phyloP scores from a whole-genome alignment of 164 flowering plant genomes.

The Nymphaea colorata region DNA sequence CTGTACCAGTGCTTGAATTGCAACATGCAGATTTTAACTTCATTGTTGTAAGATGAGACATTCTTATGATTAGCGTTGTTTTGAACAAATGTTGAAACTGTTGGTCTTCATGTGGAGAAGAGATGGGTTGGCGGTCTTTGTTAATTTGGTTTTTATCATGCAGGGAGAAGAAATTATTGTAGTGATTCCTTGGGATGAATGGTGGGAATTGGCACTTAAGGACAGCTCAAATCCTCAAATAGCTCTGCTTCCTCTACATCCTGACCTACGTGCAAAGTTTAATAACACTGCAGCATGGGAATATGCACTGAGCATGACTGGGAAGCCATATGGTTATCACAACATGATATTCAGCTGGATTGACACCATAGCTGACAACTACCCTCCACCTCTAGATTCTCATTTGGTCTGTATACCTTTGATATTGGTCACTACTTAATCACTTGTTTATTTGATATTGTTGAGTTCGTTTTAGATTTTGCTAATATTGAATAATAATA shows the following conservation, averaged over 20 bases:
- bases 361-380: conserved; percentile 83
- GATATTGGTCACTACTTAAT: background rate
- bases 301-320: conserved; percentile 88
- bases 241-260: conserved; percentile 90
- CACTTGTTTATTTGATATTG: background rate
- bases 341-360: conserved; percentile 99
- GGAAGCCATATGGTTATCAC: conserved; percentile 98
- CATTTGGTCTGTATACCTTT: conserved; percentile 60
- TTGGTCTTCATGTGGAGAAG: too few species aligned
- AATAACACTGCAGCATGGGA: conserved; percentile 93
- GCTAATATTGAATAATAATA: too few species aligned
- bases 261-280: conserved; percentile 71
- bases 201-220: conserved; percentile 88
- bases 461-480: background rate
- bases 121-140: too few species aligned
- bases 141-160: conserved; percentile 7
- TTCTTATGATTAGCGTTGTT: too few species aligned
- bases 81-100: too few species aligned
- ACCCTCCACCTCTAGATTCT: conserved; percentile 98
- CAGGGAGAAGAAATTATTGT: conserved; percentile 98
- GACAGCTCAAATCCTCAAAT: conserved; percentile 90
- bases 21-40: too few species aligned
- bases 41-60: too few species aligned
- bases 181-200: conserved; percentile 91
- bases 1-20: too few species aligned